These are phyloP conservation scores for Wilcoxina mikolae DNA, from an alignment of 495 filamentous ascomycete species.

Conservation along the genomic window DNA sequence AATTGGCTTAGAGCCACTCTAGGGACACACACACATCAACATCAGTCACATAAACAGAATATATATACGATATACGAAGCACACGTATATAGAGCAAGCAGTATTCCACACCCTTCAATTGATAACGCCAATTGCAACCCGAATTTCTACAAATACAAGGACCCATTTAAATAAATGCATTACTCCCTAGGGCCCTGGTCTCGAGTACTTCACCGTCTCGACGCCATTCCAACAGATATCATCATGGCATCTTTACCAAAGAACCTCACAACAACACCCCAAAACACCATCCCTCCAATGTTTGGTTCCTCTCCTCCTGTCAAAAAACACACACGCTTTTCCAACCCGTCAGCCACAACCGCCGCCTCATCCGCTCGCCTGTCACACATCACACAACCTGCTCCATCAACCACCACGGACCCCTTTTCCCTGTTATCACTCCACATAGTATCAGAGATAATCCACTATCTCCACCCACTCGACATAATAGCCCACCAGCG, in stretches of 20 bases:
- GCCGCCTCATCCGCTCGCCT: neutral
- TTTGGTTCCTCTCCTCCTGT: neutral
- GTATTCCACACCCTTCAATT: no score
- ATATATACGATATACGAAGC: no score
- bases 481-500: constrained; percentile 20
- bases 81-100: no score
- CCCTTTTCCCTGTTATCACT: constrained; percentile 14
- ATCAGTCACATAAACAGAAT: no score
- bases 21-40: no score
- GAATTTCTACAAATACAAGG: no score
- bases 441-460: constrained; percentile 18
- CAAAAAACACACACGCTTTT: neutral
- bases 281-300: neutral
- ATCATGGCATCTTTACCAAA: neutral
- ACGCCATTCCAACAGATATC: neutral
- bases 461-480: constrained; percentile 18
- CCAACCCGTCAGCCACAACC: neutral
- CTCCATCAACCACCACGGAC: constrained; percentile 3
- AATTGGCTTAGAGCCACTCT: no score
- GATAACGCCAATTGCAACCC: no score
- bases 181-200: neutral
- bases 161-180: no score
- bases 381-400: neutral
- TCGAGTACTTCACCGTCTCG: neutral
- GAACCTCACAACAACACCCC: neutral